Evolutionary conservation across 805 yeast species (phyloP), one percentile per base, ranked within the genome.

Genomic region (Hanseniaspora meyeri): DNA sequence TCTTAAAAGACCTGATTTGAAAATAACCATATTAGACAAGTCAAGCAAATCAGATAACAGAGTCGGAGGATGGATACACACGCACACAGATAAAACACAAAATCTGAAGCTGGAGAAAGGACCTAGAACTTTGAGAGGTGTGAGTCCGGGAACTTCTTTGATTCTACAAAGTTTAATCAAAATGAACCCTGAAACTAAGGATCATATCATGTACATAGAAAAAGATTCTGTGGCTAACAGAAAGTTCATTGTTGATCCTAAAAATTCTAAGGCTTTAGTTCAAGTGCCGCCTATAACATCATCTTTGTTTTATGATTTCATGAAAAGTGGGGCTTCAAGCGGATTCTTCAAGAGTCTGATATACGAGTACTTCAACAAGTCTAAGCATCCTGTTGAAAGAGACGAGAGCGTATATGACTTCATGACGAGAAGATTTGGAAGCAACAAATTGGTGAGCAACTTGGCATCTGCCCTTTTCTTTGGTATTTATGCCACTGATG

Each of bases 401-500:
- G 50, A 46, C 3, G 96, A 89, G 69, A 74, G 84, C 10, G 81
- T 91, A 0, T 82, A 78, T 47, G 71, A 76, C 2, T 87, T 88
- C 63, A 66, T 90, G 38, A 64, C 71, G 2, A 72, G 97, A 60
- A 70, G 96, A 59, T 83, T 89, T 65, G 90, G 90, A 2, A 72
- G 73, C 9, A 63, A 65, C 1, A 55, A 70, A 11, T 55, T 72
- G 2, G 68, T 83, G 5, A 71, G 73, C 9, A 82, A 86, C 51
- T 69, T 91, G 14, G 69, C 85, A 20, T 85, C 95, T 68, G 97
- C 96, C 0, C 70, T 89, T 4, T 73, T 85, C 66, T 88, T 89
- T 64, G 98, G 98, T 0, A 81, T 93, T 0, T 91, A 89, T 67
- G 96, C 95, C 1, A 93, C 87, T n/a, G 95, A 90, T 67, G 74